These are phyloP conservation scores for Aspergillus diversus DNA, from an alignment of 495 filamentous ascomycete genomes.

Conservation along the genomic window DNA sequence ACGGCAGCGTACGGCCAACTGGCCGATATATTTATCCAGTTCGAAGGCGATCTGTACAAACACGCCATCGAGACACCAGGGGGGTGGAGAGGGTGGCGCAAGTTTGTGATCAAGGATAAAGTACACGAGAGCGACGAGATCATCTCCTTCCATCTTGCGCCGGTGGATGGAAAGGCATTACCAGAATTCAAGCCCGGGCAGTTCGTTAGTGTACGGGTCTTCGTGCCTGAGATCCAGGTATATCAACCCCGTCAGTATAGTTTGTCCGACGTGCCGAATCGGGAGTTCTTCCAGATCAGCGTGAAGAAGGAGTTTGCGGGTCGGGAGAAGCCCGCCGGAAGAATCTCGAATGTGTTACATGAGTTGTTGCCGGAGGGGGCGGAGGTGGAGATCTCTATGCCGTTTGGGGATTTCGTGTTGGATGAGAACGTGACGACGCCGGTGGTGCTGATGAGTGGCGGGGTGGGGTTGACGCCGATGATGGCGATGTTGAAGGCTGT, in stretches of 20 bases:
- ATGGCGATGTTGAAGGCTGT: conserved; percentile 60
- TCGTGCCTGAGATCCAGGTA: conserved; percentile 56
- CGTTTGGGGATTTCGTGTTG: conserved; percentile 65
- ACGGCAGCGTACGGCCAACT: conserved; percentile 63
- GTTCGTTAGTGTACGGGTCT: conserved; percentile 59
- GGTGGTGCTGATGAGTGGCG: conserved; percentile 64
- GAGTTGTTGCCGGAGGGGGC: conserved; percentile 53
- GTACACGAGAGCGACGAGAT: conserved; percentile 60
- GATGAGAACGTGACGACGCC: conserved; percentile 36
- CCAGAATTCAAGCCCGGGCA: conserved; percentile 64
- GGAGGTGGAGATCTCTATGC: conserved; percentile 58
- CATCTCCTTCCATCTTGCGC: conserved; percentile 63
- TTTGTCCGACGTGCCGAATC: conserved; percentile 56
- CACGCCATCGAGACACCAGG: conserved; percentile 34
- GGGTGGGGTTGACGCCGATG: conserved; percentile 66
- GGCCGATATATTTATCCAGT: conserved; percentile 64
- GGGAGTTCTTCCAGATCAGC: conserved; percentile 62
- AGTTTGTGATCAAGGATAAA: conserved; percentile 62
- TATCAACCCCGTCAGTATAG: conserved; percentile 66
- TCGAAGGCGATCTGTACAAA: conserved; percentile 58
- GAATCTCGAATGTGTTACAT: conserved; percentile 65
- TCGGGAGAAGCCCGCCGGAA: conserved; percentile 41
- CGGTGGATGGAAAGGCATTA: conserved; percentile 54
- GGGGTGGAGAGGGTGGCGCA: conserved; percentile 60
- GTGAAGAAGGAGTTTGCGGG: conserved; percentile 60